These are phyloP conservation scores for Solanum hybrid DNA, from an alignment of 305 asterid species.

Conservation along the genomic window DNA sequence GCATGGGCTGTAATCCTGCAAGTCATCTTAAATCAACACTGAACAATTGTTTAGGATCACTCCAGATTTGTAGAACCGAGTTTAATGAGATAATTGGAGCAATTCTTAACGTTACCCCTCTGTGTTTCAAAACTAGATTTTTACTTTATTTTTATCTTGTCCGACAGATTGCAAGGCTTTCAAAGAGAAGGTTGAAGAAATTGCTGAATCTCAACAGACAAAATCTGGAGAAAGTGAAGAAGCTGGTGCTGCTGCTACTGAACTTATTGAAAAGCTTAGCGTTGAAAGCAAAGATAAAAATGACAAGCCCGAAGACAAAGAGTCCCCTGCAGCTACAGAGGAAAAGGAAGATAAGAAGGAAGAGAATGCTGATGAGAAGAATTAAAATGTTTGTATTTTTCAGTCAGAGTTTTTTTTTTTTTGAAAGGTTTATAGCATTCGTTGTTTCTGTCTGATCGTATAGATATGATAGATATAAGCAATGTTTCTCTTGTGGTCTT, in stretches of 20 bases:
- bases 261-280: slow-evolving; percentile 45
- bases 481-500: slow-evolving; percentile 1
- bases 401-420: neutral
- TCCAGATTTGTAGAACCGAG: neutral
- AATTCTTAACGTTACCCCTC: neutral
- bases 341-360: slow-evolving; percentile 31
- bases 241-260: slow-evolving; percentile 37
- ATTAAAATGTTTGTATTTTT: slow-evolving; percentile 11
- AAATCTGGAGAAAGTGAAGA: slow-evolving; percentile 39
- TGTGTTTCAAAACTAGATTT: neutral
- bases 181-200: slow-evolving; percentile 52
- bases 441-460: slow-evolving; percentile 5
- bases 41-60: neutral
- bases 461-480: slow-evolving; percentile 5
- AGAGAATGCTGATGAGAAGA: slow-evolving; percentile 31
- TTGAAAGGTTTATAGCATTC: neutral
- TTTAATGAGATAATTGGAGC: neutral
- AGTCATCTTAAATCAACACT: neutral
- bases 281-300: slow-evolving; percentile 40
- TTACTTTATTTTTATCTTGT: neutral
- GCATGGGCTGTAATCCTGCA: neutral
- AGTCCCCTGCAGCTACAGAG: slow-evolving; percentile 21
- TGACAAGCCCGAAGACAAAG: slow-evolving; percentile 38
- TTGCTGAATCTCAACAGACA: slow-evolving; percentile 43
- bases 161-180: slow-evolving; percentile 58